Percentiles rank a stretch among this genome's conserved stretches.
Conservation (phyloP, 2,329 filamentous ascomycete species). For the Fusarium aywerte region DNA sequence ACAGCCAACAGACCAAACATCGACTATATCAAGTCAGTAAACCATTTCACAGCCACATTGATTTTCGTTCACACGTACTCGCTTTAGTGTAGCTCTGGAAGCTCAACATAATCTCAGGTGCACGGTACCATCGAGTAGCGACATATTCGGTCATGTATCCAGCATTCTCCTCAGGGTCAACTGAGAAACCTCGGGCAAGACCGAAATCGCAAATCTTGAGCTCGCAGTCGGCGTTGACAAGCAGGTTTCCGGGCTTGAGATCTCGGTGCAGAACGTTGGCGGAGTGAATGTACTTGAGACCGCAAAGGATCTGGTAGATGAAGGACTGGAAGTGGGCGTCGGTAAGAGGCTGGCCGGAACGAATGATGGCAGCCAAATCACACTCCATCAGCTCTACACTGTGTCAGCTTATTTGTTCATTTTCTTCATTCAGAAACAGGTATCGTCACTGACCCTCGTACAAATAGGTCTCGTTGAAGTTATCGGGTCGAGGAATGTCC, state of each 20-base stretch:
- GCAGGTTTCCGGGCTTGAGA: slow-evolving; percentile 94
- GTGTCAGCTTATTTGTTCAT: slow-evolving; percentile 34
- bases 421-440: slow-evolving; percentile 1
- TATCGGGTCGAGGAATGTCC: slow-evolving; percentile 96
- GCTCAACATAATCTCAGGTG: slow-evolving; percentile 98
- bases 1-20: slow-evolving; percentile 98
- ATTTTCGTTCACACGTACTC: slow-evolving; percentile 72
- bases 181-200: slow-evolving; percentile 93
- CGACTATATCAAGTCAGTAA: slow-evolving; percentile 70
- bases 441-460: slow-evolving; percentile 80
- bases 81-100: slow-evolving; percentile 99
- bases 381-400: slow-evolving; percentile 95
- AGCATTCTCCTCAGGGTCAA: slow-evolving; percentile 97
- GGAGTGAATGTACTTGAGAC: slow-evolving; percentile 98
- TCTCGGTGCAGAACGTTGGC: slow-evolving; percentile 98
- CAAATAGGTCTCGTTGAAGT: slow-evolving; percentile 99
- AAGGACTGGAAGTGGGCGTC: slow-evolving; percentile 99
- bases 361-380: slow-evolving; percentile 96
- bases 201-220: slow-evolving; percentile 99
- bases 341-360: slow-evolving; percentile 95
- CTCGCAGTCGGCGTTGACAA: slow-evolving; percentile 99
- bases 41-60: neutral
- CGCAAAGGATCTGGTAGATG: slow-evolving; percentile 99
- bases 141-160: slow-evolving; percentile 99
- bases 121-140: slow-evolving; percentile 93